These are phyloP conservation scores for Discostella pseudostelligera DNA, from an alignment of 108 stramenopile genomes.

Conservation along the genomic window DNA sequence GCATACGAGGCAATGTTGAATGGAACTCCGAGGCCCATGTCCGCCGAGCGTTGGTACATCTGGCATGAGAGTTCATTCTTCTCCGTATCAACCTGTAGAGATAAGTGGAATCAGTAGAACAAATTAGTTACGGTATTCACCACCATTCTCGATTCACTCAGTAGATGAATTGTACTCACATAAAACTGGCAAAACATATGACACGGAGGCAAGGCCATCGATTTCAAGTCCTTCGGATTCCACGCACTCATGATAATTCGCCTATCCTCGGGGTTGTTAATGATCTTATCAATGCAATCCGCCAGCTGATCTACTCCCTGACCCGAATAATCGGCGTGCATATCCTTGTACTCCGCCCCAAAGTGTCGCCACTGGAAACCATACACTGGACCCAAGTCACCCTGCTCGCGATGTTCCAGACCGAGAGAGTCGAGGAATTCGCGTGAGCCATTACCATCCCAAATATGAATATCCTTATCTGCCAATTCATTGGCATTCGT, in stretches of 20 bases:
- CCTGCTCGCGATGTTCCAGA: constrained; percentile 93
- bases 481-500: constrained; percentile 95
- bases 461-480: constrained; percentile 97
- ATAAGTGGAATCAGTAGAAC: background rate
- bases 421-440: constrained; percentile 96
- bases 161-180: constrained; percentile 42
- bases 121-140: background rate
- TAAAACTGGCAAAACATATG: constrained; percentile 99
- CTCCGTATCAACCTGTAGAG: constrained; percentile 62
- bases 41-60: constrained; percentile 99
- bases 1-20: constrained; percentile 99
- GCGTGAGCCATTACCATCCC: constrained; percentile 99
- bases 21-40: constrained; percentile 99
- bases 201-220: constrained; percentile 99
- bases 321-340: constrained; percentile 98
- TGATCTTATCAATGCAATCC: constrained; percentile 95
- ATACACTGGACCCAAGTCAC: constrained; percentile 99
- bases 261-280: constrained; percentile 94
- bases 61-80: constrained; percentile 97
- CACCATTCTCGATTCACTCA: background rate
- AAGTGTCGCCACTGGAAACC: constrained; percentile 99
- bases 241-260: constrained; percentile 96
- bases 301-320: constrained; percentile 98
- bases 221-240: constrained; percentile 94
- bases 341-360: constrained; percentile 95